Evolutionary conservation across 2,329 filamentous ascomycete genomes (phyloP), one percentile per base, ranked within the genome.

Genomic region (Pestalotiopsis fici): DNA sequence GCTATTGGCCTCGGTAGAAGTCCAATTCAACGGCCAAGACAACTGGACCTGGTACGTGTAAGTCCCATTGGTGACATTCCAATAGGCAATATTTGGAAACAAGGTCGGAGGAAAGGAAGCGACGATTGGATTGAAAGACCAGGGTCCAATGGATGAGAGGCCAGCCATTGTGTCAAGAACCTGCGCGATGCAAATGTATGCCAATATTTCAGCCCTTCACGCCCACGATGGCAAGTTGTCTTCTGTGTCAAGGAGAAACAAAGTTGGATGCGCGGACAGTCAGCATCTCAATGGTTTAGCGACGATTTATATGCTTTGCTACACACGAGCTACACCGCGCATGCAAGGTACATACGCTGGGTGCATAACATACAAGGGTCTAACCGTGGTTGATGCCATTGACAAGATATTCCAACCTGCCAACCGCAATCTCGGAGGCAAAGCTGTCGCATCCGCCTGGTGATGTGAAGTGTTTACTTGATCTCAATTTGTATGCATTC

Each of bases 21-120:
- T 21, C 70, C 69, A 71, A 27, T 65, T 67, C 55, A 70, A 47
- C 12, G 70, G 70, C 69, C 70, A 71, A 0, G 70, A 71, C 18
- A 71, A 37, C 27, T 67, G 68, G 3, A 71, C 43, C 28, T 69
- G 69, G 31, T 71, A 70, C 6, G 64, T 64, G 57, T 66, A 57
- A 5, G 55, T 31, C 15, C 59, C 68, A 35, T 69, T 69, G n/a
- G 69, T 67, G 43, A 66, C 66, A 47, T 68, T 69, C 69, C 69
- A 70, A 25, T 65, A 65, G 2, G 69, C 68, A 18, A 69, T 54
- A n/a, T 70, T 70, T 2, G 69, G 69, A 4, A 69, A 47, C 23
- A 70, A 56, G 13, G 68, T 66, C 37, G 64, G 61, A 1, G 68
- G 68, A 27, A 70, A 68, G 4, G 64, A 31, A 3, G 65, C 54